Evolutionary conservation across 2,329 filamentous ascomycete species (phyloP).

Genomic region (Thielaviopsis populi): DNA sequence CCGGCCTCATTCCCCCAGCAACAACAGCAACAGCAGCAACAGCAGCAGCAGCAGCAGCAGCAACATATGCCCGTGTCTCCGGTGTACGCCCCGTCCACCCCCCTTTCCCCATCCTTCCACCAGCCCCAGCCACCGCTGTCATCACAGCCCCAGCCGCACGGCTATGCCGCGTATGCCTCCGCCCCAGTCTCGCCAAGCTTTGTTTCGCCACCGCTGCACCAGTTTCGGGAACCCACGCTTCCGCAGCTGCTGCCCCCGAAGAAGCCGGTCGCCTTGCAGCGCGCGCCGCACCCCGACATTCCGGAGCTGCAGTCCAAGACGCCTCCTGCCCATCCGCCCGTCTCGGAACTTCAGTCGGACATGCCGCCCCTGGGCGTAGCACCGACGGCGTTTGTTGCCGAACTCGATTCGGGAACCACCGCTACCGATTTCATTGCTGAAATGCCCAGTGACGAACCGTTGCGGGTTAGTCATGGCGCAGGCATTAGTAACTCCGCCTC

Average conservation of each 20-base stretch:
- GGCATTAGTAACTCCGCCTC: neutral
- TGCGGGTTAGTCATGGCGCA: neutral
- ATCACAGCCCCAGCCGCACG: neutral
- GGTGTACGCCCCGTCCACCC: neutral
- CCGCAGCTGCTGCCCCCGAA: conserved; percentile 2
- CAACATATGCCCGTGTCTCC: neutral
- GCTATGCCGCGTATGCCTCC: neutral
- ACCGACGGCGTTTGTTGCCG: conserved; percentile 9
- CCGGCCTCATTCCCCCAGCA: neutral
- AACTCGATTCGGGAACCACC: conserved; percentile 6
- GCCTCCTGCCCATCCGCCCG: neutral
- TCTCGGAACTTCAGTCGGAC: neutral
- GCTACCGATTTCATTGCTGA: conserved; percentile 8
- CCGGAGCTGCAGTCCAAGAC: conserved; percentile 1
- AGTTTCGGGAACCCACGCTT: neutral
- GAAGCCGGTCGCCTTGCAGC: neutral
- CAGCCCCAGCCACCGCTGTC: neutral
- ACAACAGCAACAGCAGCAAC: neutral
- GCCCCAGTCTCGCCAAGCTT: neutral
- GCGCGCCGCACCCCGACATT: neutral
- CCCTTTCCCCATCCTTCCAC: neutral
- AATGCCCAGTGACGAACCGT: conserved; percentile 8
- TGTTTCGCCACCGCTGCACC: neutral
- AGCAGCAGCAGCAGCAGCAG: conserved; percentile 1
- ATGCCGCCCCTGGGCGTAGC: neutral